Evolutionary conservation across 2,329 filamentous ascomycete genomes (phyloP).

Genomic region (Colletotrichum horii): DNA sequence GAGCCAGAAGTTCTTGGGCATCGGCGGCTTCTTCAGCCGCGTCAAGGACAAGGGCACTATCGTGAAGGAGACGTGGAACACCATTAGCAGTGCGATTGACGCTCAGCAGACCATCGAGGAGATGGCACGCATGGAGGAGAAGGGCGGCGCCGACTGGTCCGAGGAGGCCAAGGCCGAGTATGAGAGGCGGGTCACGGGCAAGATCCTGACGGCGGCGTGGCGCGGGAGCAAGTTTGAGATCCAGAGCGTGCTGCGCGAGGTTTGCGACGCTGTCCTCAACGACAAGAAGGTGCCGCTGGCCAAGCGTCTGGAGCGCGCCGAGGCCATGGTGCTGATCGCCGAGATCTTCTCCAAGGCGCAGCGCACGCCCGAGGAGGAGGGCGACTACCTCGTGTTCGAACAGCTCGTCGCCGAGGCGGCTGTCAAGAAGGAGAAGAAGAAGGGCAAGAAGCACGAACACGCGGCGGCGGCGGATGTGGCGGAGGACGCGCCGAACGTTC

Average conservation of each 20-base stretch:
- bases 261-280: conserved; percentile 87
- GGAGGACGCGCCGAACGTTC: conserved; percentile 31
- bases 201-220: conserved; percentile 97
- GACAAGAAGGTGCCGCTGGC: conserved; percentile 77
- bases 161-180: conserved; percentile 97
- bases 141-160: conserved; percentile 96
- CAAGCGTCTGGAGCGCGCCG: conserved; percentile 89
- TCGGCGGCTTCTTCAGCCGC: conserved; percentile 91
- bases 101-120: conserved; percentile 99
- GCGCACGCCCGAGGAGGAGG: conserved; percentile 92
- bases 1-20: conserved; percentile 95
- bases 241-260: conserved; percentile 91
- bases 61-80: conserved; percentile 98
- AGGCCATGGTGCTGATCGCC: conserved; percentile 86
- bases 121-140: conserved; percentile 95
- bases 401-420: conserved; percentile 96
- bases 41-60: conserved; percentile 96
- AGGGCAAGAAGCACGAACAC: conserved; percentile 69
- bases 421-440: conserved; percentile 90
- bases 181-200: conserved; percentile 93
- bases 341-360: conserved; percentile 88
- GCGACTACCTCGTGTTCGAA: conserved; percentile 98
- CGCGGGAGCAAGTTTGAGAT: conserved; percentile 97
- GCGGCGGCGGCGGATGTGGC: conserved; percentile 39
- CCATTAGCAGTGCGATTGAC: conserved; percentile 93